Base-by-base conservation (phyloP, 2,329 filamentous ascomycete species). In the Fragosphaeria purpurea region DNA sequence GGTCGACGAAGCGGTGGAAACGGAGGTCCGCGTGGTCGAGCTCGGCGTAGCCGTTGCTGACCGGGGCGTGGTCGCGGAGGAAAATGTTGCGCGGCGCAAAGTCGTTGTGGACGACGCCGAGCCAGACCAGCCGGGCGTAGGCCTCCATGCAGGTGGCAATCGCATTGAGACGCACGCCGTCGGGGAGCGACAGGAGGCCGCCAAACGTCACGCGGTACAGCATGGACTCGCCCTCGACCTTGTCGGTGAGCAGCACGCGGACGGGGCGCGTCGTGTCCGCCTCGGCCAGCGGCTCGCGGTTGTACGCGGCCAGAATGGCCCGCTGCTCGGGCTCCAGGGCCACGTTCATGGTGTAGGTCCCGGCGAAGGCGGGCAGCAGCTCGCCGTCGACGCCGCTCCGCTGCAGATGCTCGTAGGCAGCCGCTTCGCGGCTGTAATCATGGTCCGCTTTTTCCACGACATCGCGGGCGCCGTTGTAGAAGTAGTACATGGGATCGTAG, bases 401-500 rank as follows among this genome's bases (percentile, higher is more conserved):
- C 12, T 47, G 44, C 10, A 58, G 35, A 40, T 56, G 53, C 31
- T 39, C 6, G 46, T 58, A 58, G 2, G 56, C 56, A 0, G 55
- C 53, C 1, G 41, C 41, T 32, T 58, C 56, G 1, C 53, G 48
- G 13, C 55, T 47, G 37, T 58, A 58, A 22, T 57, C 56, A 50
- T 44, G 55, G 43, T 58, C 56, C 6, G 52, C 53, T 5, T 45
- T 34, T 31, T 58, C 56, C 1, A 56, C 44, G 46, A 58, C 54
- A 47, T 58, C 55, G 12, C 41, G 47, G 0, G 45, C 37, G 4
- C 55, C 55, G 40, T 47, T 51, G 39, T 56, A 44, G 44, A 52
- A 47, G 45, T 53, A 58, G 47, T 56, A 58, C 12, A 58, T 39
- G 2, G 56, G 56, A 22, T 58, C 55, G 32, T 47, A 58, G 10